phyloP scores from a whole-genome alignment of 257 asterid genomes.

The Cruciata laevipes region DNA sequence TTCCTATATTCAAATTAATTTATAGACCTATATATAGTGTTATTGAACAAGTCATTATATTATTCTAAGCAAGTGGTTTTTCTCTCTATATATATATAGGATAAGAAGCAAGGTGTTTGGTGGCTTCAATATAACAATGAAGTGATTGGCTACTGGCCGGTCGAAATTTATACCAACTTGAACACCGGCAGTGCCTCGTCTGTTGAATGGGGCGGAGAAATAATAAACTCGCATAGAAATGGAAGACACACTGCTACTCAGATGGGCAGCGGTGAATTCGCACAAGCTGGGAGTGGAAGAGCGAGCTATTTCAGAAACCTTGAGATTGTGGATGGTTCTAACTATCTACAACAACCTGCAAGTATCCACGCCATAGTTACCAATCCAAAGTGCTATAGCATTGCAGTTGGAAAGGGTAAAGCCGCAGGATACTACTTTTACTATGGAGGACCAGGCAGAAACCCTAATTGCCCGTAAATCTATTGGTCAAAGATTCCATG shows the following conservation, averaged over 20 bases:
- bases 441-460: conserved; percentile 8
- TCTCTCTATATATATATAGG: conserved; percentile 30
- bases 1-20: too few species aligned
- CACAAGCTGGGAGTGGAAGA: conserved; percentile 12
- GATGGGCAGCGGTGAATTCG: conserved; percentile 25
- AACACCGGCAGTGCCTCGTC: conserved; percentile 50
- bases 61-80: too few species aligned
- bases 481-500: too few species aligned
- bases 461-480: background rate
- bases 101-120: conserved; percentile 72
- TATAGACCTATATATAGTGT: too few species aligned
- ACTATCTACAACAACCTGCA: conserved; percentile 1
- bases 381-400: background rate
- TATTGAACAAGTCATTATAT: too few species aligned
- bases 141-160: conserved; percentile 79
- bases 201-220: conserved; percentile 50
- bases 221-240: conserved; percentile 1
- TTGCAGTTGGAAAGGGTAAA: background rate
- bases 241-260: conserved; percentile 22
- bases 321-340: conserved; percentile 10
- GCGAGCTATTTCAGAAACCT: conserved; percentile 17
- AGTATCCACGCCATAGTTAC: background rate
- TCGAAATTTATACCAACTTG: conserved; percentile 44
- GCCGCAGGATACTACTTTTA: background rate
- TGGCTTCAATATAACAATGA: conserved; percentile 64